Evolutionary conservation across 805 yeast species (phyloP), one percentile per base, ranked within the genome.

Genomic region (Kodamaea fukazawae): DNA sequence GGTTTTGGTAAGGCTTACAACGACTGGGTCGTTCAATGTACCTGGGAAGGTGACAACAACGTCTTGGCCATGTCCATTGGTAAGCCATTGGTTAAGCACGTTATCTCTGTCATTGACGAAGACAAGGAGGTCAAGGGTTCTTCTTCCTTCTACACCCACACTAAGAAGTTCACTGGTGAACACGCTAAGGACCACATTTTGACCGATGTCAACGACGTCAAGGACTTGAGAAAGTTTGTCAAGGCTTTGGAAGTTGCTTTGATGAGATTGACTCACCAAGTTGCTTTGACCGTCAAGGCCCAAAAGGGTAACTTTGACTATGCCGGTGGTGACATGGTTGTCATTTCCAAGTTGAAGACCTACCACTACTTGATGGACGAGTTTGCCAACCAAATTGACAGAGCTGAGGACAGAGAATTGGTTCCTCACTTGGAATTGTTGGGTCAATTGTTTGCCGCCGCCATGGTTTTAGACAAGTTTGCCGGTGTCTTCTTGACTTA

Each of bases 1-100:
- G 96, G 90, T 2, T 86, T 90, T 58, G 96, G 95, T 29, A 86
- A 83, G 58, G 89, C 89, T 9, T 87, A 79, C 69, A 76, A 76
- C 46, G 97, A 90, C 61, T 91, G 95, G 87, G 96, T 86, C n/a
- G 96, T 90, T 29, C 96, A 90, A 67, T 89, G 96, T 65, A 90
- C 97, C 13, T 90, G 97, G 97, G 97, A 90, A 70, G 97, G 97
- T 63, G 97, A 90, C 63, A 90, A 90, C 70, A 89, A 81, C 55
- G 83, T 90, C 32, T 72, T 90, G 48, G 85, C 89, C 2, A 79
- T 87, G 63, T 82, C 88, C 39, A 78, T 88, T 43, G 97, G 96
- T 42, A 81, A 91, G 60, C 79, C 93, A 17, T 70, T 83, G 29
- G 68, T 81, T 47, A 83, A 77, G 60, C 63, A 67, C 42, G 71